phyloP scores from a whole-genome alignment of 345 rosid species.

The Erodium maritimum region DNA sequence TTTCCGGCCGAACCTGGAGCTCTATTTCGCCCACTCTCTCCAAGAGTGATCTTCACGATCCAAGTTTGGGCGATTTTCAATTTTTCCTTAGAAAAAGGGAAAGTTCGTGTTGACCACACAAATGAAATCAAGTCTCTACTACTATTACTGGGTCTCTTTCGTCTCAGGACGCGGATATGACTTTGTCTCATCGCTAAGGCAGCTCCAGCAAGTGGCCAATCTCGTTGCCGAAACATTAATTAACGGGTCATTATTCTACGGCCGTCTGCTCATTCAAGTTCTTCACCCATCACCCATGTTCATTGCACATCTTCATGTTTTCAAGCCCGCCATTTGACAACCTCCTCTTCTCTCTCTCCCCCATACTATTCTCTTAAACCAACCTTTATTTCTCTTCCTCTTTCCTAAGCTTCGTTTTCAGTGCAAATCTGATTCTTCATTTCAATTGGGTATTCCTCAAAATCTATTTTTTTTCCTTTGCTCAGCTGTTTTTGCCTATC shows the following conservation, averaged over 20 bases:
- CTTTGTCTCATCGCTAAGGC: not conserved
- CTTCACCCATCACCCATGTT: conserved; percentile 4
- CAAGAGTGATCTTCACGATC: conserved; percentile 15
- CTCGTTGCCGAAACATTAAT: not conserved
- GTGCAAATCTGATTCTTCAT: not conserved
- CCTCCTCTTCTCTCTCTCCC: not conserved
- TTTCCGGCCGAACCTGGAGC: too few species aligned
- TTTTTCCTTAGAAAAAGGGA: too few species aligned
- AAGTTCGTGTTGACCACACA: too few species aligned
- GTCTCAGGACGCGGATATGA: not conserved
- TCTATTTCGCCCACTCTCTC: conserved; percentile 9
- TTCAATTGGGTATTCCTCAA: conserved; percentile 7
- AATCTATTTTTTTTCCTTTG: not conserved
- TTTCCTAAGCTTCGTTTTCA: conserved; percentile 1
- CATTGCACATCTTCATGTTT: too few species aligned
- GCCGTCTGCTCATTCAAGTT: not conserved
- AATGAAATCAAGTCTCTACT: not conserved
- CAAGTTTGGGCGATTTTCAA: too few species aligned
- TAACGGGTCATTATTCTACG: not conserved
- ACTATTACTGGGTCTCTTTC: not conserved
- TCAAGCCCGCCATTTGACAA: too few species aligned
- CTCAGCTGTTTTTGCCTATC: not conserved
- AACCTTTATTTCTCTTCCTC: not conserved
- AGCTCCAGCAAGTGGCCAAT: not conserved
- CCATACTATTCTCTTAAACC: conserved; percentile 15